Evolutionary conservation across 352 stramenopile species (phyloP).

Genomic region (Phytophthora palmivora): DNA sequence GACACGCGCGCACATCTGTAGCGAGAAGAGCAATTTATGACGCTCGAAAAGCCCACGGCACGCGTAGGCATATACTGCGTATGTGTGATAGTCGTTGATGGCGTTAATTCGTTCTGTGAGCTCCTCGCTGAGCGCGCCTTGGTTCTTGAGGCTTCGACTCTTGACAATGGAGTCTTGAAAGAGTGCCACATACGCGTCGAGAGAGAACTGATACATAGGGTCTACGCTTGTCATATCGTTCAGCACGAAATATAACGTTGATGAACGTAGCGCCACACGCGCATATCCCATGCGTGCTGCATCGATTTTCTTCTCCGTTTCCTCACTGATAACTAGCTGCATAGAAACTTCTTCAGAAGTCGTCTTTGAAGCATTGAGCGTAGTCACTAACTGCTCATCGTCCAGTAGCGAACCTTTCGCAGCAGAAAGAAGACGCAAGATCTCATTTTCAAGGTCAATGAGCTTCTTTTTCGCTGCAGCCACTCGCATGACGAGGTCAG

Average conservation of each 20-base stretch:
- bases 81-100: conserved; percentile 97
- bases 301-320: conserved; percentile 97
- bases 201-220: conserved; percentile 97
- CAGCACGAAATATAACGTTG: conserved; percentile 96
- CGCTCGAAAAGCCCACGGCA: conserved; percentile 96
- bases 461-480: conserved; percentile 95
- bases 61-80: conserved; percentile 95
- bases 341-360: conserved; percentile 95
- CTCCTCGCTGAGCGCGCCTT: conserved; percentile 81
- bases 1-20: conserved; percentile 95
- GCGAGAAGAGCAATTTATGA: conserved; percentile 96
- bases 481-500: conserved; percentile 90
- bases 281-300: conserved; percentile 93
- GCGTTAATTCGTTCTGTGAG: conserved; percentile 89
- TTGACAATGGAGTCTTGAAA: conserved; percentile 95
- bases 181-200: conserved; percentile 95
- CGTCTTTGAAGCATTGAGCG: conserved; percentile 94
- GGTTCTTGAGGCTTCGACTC: conserved; percentile 82
- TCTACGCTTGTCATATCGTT: conserved; percentile 96
- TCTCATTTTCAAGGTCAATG: conserved; percentile 96
- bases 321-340: conserved; percentile 93
- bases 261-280: conserved; percentile 92
- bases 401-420: conserved; percentile 94
- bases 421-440: conserved; percentile 91
- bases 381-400: conserved; percentile 95